phyloP scores from a whole-genome alignment of 495 filamentous ascomycete species.

The Pseudevernia furfuracea region DNA sequence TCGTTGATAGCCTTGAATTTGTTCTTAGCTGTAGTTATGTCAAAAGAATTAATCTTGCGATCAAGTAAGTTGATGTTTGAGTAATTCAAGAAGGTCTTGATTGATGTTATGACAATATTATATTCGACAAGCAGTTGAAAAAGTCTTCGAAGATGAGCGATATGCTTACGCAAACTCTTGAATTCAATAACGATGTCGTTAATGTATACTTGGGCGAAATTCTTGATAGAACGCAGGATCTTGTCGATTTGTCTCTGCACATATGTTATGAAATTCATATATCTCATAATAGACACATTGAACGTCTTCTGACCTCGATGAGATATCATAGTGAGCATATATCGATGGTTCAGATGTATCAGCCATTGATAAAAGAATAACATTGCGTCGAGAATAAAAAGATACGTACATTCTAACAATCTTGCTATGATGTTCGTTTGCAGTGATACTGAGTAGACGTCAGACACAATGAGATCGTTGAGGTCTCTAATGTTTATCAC shows the following conservation, averaged over 20 bases:
- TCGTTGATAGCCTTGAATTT: neutral
- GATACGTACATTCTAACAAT: no score
- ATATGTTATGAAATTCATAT: neutral
- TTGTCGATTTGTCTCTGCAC: neutral
- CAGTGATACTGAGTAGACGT: no score
- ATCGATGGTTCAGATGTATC: no score
- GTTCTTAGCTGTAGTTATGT: neutral
- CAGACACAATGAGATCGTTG: no score
- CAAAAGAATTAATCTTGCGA: neutral
- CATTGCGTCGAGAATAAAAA: no score
- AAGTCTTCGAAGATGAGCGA: neutral
- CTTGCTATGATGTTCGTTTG: no score
- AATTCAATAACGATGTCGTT: slow-evolving; percentile 11
- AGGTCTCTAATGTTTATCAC: no score
- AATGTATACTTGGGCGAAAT: slow-evolving; percentile 8
- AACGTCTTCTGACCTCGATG: neutral
- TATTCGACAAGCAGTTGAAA: slow-evolving; percentile 4
- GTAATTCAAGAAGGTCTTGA: slow-evolving; percentile 12
- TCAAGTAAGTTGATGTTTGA: slow-evolving; percentile 4
- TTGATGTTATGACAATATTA: slow-evolving; percentile 2
- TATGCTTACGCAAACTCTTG: slow-evolving; percentile 1
- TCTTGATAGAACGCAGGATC: neutral
- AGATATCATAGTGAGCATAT: no score
- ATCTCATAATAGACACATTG: neutral
- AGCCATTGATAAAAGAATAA: no score